Evolutionary conservation across 2,329 filamentous ascomycete genomes (phyloP), one percentile per base, ranked within the genome.

Genomic region (Claviceps paspali): DNA sequence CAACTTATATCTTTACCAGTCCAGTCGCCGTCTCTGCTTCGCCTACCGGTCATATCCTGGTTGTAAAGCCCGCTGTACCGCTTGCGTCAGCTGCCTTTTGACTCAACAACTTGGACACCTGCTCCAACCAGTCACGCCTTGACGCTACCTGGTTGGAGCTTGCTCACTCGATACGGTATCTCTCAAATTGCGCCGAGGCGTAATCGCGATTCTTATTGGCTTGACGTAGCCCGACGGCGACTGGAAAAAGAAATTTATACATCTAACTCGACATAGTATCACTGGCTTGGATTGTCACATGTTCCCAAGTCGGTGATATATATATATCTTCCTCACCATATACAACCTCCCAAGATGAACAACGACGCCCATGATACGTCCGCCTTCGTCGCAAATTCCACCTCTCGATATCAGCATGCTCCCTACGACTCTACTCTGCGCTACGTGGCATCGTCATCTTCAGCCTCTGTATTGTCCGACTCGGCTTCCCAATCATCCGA

Each of bases 391-490:
- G 56, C 58, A 45, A 54, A 60, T 47, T 19, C 38, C 43, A 46
- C 49, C 51, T 21, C 37, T 28, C 62, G 55, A 55, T 66, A 70
- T 28, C 62, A 54, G 55, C 66, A 70, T 63, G 62, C 62, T 42
- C 71, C 76, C 46, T 87, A 84, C 60, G 73, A 72, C 54, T 72
- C 76, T 41, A 78, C 79, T 29, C 63, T 85, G 65, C 74, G 78
- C 52, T 79, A 79, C 39, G 82, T 81, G 48, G 75, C 80, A 41
- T 85, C 82, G 22, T 80, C 80, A 39, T 86, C 82, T 15, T 73
- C 79, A 40, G 73, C 76, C 39, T 91, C 83, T 24, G 68, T 85
- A 49, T 91, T 84, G 68, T 91, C 84, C 46, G 68, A 80, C 51
- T 71, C 67, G 35, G 79, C 76, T 39, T 77, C 74, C 15, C 79